Conservation (phyloP, 768 basidiomycete genomes). For the Suillus hirtellus region DNA sequence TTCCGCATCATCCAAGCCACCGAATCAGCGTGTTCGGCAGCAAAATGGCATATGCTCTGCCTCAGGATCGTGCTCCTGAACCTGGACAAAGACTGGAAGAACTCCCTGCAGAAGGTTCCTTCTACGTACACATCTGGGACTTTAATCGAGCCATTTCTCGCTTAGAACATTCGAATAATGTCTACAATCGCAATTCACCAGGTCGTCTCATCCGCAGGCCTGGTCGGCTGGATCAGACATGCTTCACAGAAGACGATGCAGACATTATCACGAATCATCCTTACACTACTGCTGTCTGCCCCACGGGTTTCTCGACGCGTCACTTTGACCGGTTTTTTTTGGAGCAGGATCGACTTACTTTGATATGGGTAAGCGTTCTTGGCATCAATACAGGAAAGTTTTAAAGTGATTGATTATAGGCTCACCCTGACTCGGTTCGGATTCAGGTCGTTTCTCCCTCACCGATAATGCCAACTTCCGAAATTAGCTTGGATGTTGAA, state of each 20-base stretch:
- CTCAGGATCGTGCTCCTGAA: not conserved
- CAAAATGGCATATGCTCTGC: slow-evolving; percentile 4
- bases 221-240: not conserved
- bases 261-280: not conserved
- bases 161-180: not conserved
- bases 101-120: not conserved
- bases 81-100: slow-evolving; percentile 1
- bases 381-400: not conserved
- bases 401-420: not conserved
- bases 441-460: not conserved
- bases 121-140: slow-evolving; percentile 3
- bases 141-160: not conserved
- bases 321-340: not conserved
- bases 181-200: not conserved
- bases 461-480: not conserved
- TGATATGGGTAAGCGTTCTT: not conserved
- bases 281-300: not conserved
- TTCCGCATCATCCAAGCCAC: slow-evolving; percentile 6
- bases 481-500: not conserved
- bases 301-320: not conserved
- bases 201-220: not conserved
- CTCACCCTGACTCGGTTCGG: not conserved
- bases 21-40: not conserved
- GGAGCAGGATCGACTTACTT: not conserved
- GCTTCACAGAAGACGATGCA: not conserved